phyloP scores from a whole-genome alignment of 768 basidiomycete species.

The Cystobasidiopsis lactophilus region DNA sequence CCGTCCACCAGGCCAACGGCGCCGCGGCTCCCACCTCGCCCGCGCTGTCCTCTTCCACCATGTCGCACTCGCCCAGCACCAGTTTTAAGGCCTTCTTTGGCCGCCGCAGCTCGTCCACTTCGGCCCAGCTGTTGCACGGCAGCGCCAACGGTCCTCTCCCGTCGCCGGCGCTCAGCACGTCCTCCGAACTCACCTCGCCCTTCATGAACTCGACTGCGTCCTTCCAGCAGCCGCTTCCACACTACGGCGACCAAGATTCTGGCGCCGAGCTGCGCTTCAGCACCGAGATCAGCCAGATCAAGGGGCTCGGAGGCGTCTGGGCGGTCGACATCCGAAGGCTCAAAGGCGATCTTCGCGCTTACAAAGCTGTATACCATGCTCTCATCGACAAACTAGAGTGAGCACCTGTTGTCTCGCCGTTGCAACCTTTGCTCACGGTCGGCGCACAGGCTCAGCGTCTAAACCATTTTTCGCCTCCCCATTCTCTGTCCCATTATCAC shows the following conservation, averaged over 20 bases:
- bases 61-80: constrained; percentile 8
- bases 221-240: constrained; percentile 19
- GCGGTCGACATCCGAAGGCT: constrained; percentile 76
- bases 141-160: constrained; percentile 5
- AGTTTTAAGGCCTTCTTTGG: constrained; percentile 12
- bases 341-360: constrained; percentile 79
- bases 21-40: background rate
- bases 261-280: constrained; percentile 94
- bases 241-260: constrained; percentile 60
- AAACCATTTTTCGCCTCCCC: too few relatives aligned
- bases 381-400: too few relatives aligned
- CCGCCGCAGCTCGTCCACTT: constrained; percentile 7
- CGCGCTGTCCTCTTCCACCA: background rate
- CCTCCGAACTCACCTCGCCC: background rate
- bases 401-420: too few relatives aligned
- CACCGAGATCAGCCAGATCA: constrained; percentile 75
- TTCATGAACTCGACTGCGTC: background rate
- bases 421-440: too few relatives aligned
- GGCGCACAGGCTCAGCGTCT: too few relatives aligned
- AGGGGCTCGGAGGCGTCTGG: constrained; percentile 71
- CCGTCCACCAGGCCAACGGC: background rate
- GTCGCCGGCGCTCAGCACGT: constrained; percentile 4
- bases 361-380: constrained; percentile 2
- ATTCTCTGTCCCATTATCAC: too few relatives aligned
- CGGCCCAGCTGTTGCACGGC: background rate